Conservation (phyloP, 2,329 filamentous ascomycete genomes). For the Diplocarpon rosae region DNA sequence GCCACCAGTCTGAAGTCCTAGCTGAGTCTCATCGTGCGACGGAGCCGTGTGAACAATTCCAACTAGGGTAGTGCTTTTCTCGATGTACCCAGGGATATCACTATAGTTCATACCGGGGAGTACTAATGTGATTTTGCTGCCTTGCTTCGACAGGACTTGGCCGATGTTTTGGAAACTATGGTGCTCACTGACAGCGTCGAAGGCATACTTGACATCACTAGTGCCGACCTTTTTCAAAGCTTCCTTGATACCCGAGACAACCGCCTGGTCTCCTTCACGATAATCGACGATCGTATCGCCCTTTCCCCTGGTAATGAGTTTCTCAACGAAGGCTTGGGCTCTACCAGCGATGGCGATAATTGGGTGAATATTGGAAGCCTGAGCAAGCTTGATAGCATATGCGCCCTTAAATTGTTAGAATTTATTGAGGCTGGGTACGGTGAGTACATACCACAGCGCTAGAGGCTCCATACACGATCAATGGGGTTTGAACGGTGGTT, state of each 20-base stretch:
- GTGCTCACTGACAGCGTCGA: slow-evolving; percentile 23
- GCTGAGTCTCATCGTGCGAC: slow-evolving; percentile 9
- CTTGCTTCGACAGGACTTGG: slow-evolving; percentile 19
- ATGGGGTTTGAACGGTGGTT: slow-evolving; percentile 12
- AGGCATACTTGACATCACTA: slow-evolving; percentile 21
- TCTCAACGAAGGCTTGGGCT: slow-evolving; percentile 36
- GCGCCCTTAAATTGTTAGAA: slow-evolving; percentile 30
- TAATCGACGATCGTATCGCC: slow-evolving; percentile 47
- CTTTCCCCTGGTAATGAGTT: slow-evolving; percentile 35
- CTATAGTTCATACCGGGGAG: slow-evolving; percentile 33
- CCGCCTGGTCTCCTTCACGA: slow-evolving; percentile 35
- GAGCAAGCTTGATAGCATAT: slow-evolving; percentile 43
- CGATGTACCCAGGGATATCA: slow-evolving; percentile 22
- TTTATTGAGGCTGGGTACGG: not conserved
- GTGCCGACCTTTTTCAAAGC: slow-evolving; percentile 18
- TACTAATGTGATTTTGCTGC: slow-evolving; percentile 30
- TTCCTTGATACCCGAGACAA: slow-evolving; percentile 27
- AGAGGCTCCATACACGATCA: slow-evolving; percentile 24
- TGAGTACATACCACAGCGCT: slow-evolving; percentile 18
- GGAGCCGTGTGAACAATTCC: slow-evolving; percentile 16
- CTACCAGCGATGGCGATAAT: slow-evolving; percentile 46
- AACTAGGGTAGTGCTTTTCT: slow-evolving; percentile 15
- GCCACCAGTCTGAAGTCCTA: slow-evolving; percentile 15
- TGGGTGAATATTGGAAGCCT: slow-evolving; percentile 41
- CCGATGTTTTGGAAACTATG: slow-evolving; percentile 22